Base-by-base conservation (phyloP, 768 basidiomycete species). In the Neoboletus subvelutipes region DNA sequence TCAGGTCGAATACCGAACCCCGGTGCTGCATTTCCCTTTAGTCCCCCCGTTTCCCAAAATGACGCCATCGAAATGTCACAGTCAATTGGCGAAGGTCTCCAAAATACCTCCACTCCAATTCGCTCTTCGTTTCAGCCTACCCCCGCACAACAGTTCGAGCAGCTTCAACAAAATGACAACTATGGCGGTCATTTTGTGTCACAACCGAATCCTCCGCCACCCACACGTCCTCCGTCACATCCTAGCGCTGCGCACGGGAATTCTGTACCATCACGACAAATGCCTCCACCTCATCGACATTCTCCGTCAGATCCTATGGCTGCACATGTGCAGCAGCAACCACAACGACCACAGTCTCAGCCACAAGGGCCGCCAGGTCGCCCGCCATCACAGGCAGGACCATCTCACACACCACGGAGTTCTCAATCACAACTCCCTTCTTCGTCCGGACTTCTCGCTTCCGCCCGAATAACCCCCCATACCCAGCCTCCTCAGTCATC, bases 141-240 rank as follows among this genome's bases (percentile, higher is more conserved):
- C 0, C 85, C 87, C 2, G 84, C 85, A 3, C 87, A 90, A 64
- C 81, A 83, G 54, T 78, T 80, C 58, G 82, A 82, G 54, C 78
- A 83, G 64, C 83, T 85, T 76, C 78, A 77, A 57, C 72, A 75
- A 60, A 60, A 58, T 52, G 72, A 76, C 46, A 65, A 56, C 36
- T 79, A 73, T 54, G 45, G 59, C 34, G 31, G 63, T 53, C 69
- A 72, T 60, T 78, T 77, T 50, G 69, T 69, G 31, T 54, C 68
- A 7, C 76, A 77, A 68, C 71, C 57, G 68, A 78, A 66, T 67
- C 73, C 68, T 65, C 72, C 69, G 5, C 76, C 71, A 10, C 76
- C 69, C 53, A 64, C 77, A 36, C 76, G 77, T 60, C 77, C 81
- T 13, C 76, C 81, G 46, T 78, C 78, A 45, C 78, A 78, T 64